Conservation (phyloP, 2,329 filamentous ascomycete species). For the Fusarium nygamai region DNA sequence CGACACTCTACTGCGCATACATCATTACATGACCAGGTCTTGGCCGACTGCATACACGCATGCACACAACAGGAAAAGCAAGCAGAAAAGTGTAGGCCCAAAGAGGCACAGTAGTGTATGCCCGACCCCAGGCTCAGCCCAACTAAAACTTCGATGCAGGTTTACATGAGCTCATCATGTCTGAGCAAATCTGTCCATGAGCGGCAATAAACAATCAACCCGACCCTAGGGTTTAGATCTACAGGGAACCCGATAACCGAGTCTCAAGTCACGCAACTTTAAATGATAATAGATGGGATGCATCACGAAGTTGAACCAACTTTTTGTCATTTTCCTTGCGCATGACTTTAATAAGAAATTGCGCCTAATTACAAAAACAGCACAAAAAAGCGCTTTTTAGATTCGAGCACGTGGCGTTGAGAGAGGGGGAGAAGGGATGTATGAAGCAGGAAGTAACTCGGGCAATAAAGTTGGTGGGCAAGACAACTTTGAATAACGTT, state of each 20-base stretch:
- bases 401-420: slow-evolving; percentile 32
- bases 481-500: slow-evolving; percentile 20
- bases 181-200: slow-evolving; percentile 3
- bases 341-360: slow-evolving; percentile 33
- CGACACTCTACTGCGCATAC: slow-evolving; percentile 12
- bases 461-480: slow-evolving; percentile 12
- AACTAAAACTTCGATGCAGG: slow-evolving; percentile 16
- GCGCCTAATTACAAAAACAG: slow-evolving; percentile 45
- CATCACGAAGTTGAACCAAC: slow-evolving; percentile 35
- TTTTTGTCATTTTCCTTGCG: slow-evolving; percentile 39
- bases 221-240: slow-evolving; percentile 17
- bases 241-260: slow-evolving; percentile 28
- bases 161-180: slow-evolving; percentile 14
- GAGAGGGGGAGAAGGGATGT: neutral
- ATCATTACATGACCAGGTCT: slow-evolving; percentile 4
- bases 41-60: slow-evolving; percentile 22
- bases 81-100: slow-evolving; percentile 15
- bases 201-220: slow-evolving; percentile 19
- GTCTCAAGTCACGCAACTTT: slow-evolving; percentile 16
- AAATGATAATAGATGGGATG: neutral
- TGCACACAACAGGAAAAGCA: slow-evolving; percentile 21
- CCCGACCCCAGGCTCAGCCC: slow-evolving; percentile 39
- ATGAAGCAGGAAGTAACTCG: slow-evolving; percentile 4
- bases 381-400: slow-evolving; percentile 42
- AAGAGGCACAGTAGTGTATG: slow-evolving; percentile 23